Base-by-base conservation (phyloP, 169 alveolate species). In the Plasmodium relictum region DNA sequence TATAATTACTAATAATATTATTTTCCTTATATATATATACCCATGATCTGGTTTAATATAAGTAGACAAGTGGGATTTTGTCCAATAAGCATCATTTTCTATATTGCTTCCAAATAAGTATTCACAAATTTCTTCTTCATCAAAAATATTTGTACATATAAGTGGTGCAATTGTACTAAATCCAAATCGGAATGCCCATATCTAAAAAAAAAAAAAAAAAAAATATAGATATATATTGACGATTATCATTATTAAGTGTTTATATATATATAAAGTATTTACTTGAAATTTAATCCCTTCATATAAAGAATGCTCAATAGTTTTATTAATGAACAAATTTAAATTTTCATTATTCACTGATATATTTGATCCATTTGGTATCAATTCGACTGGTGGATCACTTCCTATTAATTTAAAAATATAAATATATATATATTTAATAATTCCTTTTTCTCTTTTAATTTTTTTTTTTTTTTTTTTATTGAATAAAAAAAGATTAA, bases 31-130 rank as follows among this genome's bases (percentile, higher is more conserved):
- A 22, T 63, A 22, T 76, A 94, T 92, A 88, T 94, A 96, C 45
- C 99, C 99, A 92, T 96, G 98, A 63, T 95, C 98, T 12, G 99
- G 97, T 22, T 93, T 73, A 41, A 97, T 88, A 73, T 94, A 94
- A 52, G 94, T 96, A 73, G 88, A 78, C 56, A 97, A 80, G 62
- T 93, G 96, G 4, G 76, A 83, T 73, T 41, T 48, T 2, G 94
- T 93, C 96, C 96, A 93, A 71, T 88, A 88, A 8, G 44, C 92
- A 74, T 72, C 88, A 73, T 93, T 93, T 39, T 85, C 92, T 54
- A 66, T 58, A 42, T 61, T 66, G 73, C 76, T 92, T 16, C 93
- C 93, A 71, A 93, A 93, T 22, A 92, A 54, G 26, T 65, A 85
- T 20, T 78, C 90, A 26, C 94, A 41, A 58, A 94, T 71, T 80